A percentile compares a stretch with the other conserved stretches of the same genome.
Evolutionary conservation across 140 eudicot genomes (phyloP).

Genomic region (Flaveria floridana): DNA sequence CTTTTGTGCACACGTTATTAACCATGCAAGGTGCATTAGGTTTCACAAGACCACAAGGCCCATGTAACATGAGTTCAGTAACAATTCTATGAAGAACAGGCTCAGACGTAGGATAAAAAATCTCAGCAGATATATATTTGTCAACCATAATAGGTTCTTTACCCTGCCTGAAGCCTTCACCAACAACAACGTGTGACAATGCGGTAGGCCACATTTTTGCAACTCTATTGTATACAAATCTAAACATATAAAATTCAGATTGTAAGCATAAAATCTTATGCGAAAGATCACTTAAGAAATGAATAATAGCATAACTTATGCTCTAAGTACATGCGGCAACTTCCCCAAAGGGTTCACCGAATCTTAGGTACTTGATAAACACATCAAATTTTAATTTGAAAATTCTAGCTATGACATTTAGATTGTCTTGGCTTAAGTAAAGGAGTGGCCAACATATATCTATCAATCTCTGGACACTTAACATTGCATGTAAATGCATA

Average conservation of each 20-base stretch:
- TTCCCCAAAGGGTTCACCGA: no score
- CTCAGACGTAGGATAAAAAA: not conserved
- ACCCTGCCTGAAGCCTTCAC: not conserved
- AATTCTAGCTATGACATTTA: no score
- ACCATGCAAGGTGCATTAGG: not conserved
- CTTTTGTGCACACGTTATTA: not conserved
- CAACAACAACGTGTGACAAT: not conserved
- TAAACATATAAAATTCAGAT: not conserved
- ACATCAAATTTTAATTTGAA: no score
- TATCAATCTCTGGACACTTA: no score
- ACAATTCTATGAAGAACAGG: not conserved
- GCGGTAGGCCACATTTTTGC: not conserved
- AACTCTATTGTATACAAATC: not conserved
- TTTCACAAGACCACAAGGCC: not conserved
- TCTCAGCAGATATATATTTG: not conserved
- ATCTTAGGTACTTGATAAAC: no score
- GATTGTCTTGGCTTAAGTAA: no score
- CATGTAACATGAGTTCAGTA: not conserved
- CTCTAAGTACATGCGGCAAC: no score
- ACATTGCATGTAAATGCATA: no score
- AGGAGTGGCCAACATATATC: no score
- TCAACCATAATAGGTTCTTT: not conserved
- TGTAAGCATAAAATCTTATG: no score
- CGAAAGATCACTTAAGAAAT: no score
- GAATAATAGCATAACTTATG: no score